These are phyloP conservation scores for Solanum ossicruentum DNA, from an alignment of 257 asterid species.

Conservation along the genomic window DNA sequence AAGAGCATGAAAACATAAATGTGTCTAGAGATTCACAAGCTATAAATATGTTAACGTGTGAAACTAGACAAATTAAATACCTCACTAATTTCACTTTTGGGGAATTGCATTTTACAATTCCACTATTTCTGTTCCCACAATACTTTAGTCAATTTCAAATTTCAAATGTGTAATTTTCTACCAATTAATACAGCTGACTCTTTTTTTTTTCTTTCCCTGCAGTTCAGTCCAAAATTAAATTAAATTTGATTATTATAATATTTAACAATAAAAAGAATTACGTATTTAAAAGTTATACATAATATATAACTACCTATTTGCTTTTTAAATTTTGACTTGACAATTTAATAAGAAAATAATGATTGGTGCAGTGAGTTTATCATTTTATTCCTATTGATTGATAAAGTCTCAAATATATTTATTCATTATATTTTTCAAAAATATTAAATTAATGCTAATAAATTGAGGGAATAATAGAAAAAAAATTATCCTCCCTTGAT, in stretches of 20 bases:
- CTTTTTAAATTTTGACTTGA: no score
- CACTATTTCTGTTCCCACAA: neutral
- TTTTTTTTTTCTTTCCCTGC: neutral
- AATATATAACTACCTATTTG: neutral
- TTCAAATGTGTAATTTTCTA: neutral
- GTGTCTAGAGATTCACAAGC: constrained; percentile 10
- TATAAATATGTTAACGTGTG: neutral
- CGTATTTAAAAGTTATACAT: neutral
- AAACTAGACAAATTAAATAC: neutral
- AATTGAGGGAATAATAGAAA: no score
- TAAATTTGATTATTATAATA: neutral
- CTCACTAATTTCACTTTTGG: constrained; percentile 10
- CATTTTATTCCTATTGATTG: no score
- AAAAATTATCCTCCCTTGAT: no score
- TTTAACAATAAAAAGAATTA: neutral
- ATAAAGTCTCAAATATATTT: no score
- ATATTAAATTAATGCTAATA: no score
- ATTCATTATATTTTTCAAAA: no score
- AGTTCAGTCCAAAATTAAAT: no score
- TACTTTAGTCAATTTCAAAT: neutral
- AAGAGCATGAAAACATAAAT: neutral
- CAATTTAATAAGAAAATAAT: no score
- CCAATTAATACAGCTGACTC: neutral
- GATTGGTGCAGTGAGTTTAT: no score
- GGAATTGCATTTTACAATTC: constrained; percentile 7